Base-by-base conservation (phyloP, 2,329 filamentous ascomycete genomes). In the Penicillium sp. region DNA sequence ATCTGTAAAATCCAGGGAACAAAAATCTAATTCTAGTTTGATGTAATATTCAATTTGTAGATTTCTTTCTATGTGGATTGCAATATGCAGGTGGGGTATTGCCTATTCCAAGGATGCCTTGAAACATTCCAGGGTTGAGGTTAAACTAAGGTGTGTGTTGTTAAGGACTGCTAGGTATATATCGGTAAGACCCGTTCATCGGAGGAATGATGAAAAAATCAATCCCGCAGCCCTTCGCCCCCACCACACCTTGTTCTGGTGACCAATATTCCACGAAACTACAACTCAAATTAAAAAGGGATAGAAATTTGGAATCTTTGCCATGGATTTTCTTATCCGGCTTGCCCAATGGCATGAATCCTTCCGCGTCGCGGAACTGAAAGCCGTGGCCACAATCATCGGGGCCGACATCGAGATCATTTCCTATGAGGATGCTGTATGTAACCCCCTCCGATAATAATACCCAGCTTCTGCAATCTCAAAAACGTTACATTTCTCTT, bases 321-420 rank as follows among this genome's bases (percentile, higher is more conserved):
- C 18, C 47, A 83, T 83, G 85, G 85, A 95, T 59, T 97, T 90
- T 69, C 82, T 99, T 57, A 86, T 99, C 61, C 89, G 93, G 66
- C 92, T 97, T 71, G 89, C 88, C 43, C 94, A 97, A 74, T 81
- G 84, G 55, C 92, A 97, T 73, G 91, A 97, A 77, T 88, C 85
- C n/a, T 99, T 99, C 71, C 88, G 93, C 37, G 80, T 86, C 53
- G 85, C 92, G 3, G 94, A 99, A 74, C 83, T 96, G 14, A 79
- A 93, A 67, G 87, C 94, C 23, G 79, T 99, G 20, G 92, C 91
- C 4, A 77, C 85, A 9, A 71, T 93, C 5, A 83, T 86, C 53
- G 81, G 81, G 9, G 78, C 94, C 33, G 75, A 87, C 23, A 70
- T 97, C 50, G 81, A 89, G 62, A 82, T 97, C 57, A 65, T 93